Base-by-base conservation (phyloP, 2,329 filamentous ascomycete genomes). In the Chalaropsis thielavioides region DNA sequence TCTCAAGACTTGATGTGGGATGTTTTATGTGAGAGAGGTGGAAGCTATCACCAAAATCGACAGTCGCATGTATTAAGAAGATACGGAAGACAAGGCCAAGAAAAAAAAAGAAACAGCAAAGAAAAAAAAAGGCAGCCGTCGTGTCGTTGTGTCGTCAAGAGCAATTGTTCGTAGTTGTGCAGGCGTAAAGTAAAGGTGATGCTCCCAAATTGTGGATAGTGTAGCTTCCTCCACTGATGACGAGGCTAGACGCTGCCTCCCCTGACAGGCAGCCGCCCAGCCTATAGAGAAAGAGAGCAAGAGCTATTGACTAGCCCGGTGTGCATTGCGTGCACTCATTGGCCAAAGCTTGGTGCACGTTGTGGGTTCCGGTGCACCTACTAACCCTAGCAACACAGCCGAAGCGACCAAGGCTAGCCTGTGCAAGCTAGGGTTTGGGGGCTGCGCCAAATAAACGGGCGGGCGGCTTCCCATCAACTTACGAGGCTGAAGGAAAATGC, bases 201-300 rank as follows among this genome's bases (percentile, higher is more conserved):
- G 17, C 22, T 56, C 27, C 27, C n/a, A 17, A n/a, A 35, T 27
- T 24, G 27, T 56, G 51, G 51, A 56, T 56, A 56, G 17, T 35
- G 22, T 27, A 56, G 51, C 51, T 56, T 56, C 51, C 68, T 71
- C 72, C 74, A 75, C 75, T 76, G 78, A 79, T 81, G 79, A 81
- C 79, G 79, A 81, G 78, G 79, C 79, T 78, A 76, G 73, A 75
- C 77, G 77, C 76, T 79, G 77, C 77, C 78, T 80, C 76, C 72
- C 70, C 67, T 24, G 22, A 60, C 27, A 49, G 44, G 56, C 61
- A 66, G 62, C 27, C 61, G n/a, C 15, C 35, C 27, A 62, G 35
- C 27, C n/a, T n/a, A n/a, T n/a, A n/a, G n/a, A n/a, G n/a, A n/a
- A n/a, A n/a, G n/a, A n/a, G 24, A 40, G 35, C 22, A 31, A 61